Conservation (phyloP, 2,329 filamentous ascomycete genomes). For the Herpotrichia juniperi region DNA sequence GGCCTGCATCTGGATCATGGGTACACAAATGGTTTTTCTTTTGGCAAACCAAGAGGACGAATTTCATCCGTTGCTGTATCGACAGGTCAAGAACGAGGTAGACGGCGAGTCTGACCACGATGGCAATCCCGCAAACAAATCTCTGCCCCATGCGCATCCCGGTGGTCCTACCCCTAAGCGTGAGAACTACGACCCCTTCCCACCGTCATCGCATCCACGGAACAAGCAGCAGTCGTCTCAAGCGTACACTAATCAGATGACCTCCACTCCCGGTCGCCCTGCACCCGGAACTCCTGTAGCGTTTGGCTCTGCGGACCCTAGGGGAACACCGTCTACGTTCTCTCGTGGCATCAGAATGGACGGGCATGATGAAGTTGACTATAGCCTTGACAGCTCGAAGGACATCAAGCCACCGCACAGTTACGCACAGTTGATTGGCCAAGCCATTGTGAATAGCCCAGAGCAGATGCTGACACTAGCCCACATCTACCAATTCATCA, state of each 20-base stretch:
- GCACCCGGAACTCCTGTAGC: slow-evolving; percentile 41
- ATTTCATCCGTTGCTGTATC: slow-evolving; percentile 72
- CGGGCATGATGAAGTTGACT: slow-evolving; percentile 67
- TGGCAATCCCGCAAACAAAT: slow-evolving; percentile 35
- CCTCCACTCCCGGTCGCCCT: slow-evolving; percentile 42
- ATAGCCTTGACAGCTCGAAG: slow-evolving; percentile 81
- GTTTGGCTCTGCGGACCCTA: slow-evolving; percentile 44
- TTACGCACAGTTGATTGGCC: slow-evolving; percentile 95
- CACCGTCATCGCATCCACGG: slow-evolving; percentile 41
- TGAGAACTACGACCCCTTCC: slow-evolving; percentile 45
- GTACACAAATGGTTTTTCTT: slow-evolving; percentile 98
- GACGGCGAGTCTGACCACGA: slow-evolving; percentile 48
- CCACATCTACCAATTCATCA: slow-evolving; percentile 94
- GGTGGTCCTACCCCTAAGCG: slow-evolving; percentile 44
- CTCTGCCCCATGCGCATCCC: slow-evolving; percentile 40
- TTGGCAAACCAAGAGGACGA: slow-evolving; percentile 77
- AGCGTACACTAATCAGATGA: slow-evolving; percentile 39
- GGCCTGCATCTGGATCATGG: slow-evolving; percentile 88
- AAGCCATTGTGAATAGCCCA: slow-evolving; percentile 85
- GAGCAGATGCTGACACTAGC: slow-evolving; percentile 90
- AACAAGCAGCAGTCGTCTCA: slow-evolving; percentile 40
- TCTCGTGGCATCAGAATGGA: slow-evolving; percentile 59
- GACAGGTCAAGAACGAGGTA: slow-evolving; percentile 56
- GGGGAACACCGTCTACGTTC: slow-evolving; percentile 55
- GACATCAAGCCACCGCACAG: slow-evolving; percentile 96